These are phyloP conservation scores for Phellinidium pouzarii DNA, from an alignment of 1,284 basidiomycete genomes.

Conservation along the genomic window DNA sequence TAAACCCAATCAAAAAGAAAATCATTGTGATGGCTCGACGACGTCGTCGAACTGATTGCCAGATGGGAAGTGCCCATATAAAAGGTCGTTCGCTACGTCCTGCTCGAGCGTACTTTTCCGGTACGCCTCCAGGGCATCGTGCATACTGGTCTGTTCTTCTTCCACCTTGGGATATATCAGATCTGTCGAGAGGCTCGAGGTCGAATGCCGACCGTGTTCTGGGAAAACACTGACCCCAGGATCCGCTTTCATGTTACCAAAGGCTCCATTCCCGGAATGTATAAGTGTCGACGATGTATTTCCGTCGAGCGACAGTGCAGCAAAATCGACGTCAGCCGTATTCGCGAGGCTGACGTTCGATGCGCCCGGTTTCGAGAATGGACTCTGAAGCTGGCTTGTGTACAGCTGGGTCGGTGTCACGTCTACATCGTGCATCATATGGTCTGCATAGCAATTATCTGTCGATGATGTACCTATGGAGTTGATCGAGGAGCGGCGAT, in stretches of 20 bases:
- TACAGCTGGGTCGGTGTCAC: not conserved
- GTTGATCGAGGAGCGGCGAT: constrained; percentile 7
- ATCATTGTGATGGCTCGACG: not conserved
- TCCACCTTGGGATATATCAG: constrained; percentile 5
- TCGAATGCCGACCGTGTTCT: not conserved
- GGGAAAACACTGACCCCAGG: not conserved
- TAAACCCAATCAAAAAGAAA: too few relatives aligned
- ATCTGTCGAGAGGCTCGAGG: not conserved
- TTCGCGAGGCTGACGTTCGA: constrained; percentile 6
- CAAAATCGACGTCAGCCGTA: not conserved
- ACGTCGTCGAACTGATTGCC: not conserved
- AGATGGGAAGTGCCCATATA: not conserved
- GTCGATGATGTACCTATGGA: constrained; percentile 5
- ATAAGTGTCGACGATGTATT: not conserved
- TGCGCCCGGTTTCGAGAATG: constrained; percentile 16
- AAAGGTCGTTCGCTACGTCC: not conserved
- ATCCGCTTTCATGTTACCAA: not conserved
- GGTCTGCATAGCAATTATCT: not conserved
- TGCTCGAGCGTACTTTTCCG: not conserved
- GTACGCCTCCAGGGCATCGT: not conserved
- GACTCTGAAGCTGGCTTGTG: too few relatives aligned
- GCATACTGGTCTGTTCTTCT: not conserved
- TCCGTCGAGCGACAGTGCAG: not conserved
- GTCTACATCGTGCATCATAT: not conserved
- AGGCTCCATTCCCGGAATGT: not conserved